A percentile compares a stretch with the other conserved stretches of the same genome.
phyloP scores from a whole-genome alignment of 2,329 filamentous ascomycete genomes.

The Chaetomium sp. region DNA sequence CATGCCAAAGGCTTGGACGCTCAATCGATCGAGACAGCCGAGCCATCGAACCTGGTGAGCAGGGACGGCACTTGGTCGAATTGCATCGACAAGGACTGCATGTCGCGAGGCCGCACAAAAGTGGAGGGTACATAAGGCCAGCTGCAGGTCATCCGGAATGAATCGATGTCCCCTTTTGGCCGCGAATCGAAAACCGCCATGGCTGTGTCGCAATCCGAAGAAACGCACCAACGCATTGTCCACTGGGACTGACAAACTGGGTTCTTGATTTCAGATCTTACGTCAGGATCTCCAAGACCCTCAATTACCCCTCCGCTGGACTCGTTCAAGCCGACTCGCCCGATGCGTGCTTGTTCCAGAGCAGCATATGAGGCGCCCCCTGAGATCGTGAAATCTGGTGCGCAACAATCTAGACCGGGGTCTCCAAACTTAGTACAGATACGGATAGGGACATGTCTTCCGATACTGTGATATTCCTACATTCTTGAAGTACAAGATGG shows the following conservation, averaged over 20 bases:
- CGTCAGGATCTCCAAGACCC: conserved; percentile 22
- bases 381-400: neutral
- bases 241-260: conserved; percentile 8
- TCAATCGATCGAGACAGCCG: conserved; percentile 31
- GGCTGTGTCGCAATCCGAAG: conserved; percentile 9
- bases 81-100: conserved; percentile 26
- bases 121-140: conserved; percentile 30
- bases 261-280: conserved; percentile 13
- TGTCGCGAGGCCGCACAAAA: conserved; percentile 23
- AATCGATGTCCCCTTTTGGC: conserved; percentile 19
- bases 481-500: neutral
- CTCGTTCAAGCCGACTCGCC: neutral
- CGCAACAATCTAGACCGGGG: neutral
- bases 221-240: conserved; percentile 10
- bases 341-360: neutral
- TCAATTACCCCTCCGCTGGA: neutral
- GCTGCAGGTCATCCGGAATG: conserved; percentile 32
- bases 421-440: neutral
- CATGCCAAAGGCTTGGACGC: conserved; percentile 17
- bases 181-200: conserved; percentile 21
- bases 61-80: conserved; percentile 26
- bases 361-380: neutral
- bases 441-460: neutral
- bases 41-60: conserved; percentile 26
- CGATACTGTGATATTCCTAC: neutral